Conservation (phyloP, 805 yeast genomes). For the Saturnispora sekii region DNA sequence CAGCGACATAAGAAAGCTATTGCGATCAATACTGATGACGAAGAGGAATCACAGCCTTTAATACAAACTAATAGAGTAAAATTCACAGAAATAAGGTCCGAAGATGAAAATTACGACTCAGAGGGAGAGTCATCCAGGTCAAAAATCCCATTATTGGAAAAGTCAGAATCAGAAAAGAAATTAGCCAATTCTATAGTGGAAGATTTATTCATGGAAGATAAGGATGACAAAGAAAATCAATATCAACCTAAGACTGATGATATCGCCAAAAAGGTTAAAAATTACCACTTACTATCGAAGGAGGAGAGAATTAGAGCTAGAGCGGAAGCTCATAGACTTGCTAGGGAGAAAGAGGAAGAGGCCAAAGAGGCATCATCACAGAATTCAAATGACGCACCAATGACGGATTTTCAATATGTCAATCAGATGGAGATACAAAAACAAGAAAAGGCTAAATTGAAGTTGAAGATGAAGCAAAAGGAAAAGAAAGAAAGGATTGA, state of each 20-base stretch:
- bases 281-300: slow-evolving; percentile 18
- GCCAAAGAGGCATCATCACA: neutral
- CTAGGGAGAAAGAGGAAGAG: slow-evolving; percentile 7
- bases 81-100: slow-evolving; percentile 1
- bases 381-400: neutral
- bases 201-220: neutral
- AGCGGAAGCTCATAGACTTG: slow-evolving; percentile 6
- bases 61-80: neutral
- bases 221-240: neutral
- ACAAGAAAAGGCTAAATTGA: slow-evolving; percentile 4
- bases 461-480: neutral
- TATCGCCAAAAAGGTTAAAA: slow-evolving; percentile 10
- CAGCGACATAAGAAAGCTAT: neutral
- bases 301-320: slow-evolving; percentile 25
- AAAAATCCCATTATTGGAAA: neutral
- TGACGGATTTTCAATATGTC: slow-evolving; percentile 5
- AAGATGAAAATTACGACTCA: neutral
- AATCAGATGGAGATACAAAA: slow-evolving; percentile 4
- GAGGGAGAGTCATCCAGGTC: neutral
- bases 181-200: neutral
- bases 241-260: neutral
- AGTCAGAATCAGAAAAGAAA: neutral
- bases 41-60: neutral
- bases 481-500: slow-evolving; percentile 4
- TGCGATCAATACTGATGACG: slow-evolving; percentile 3